Conservation (phyloP, 176 grass and related monocot genomes). For the Zoysia japonica region DNA sequence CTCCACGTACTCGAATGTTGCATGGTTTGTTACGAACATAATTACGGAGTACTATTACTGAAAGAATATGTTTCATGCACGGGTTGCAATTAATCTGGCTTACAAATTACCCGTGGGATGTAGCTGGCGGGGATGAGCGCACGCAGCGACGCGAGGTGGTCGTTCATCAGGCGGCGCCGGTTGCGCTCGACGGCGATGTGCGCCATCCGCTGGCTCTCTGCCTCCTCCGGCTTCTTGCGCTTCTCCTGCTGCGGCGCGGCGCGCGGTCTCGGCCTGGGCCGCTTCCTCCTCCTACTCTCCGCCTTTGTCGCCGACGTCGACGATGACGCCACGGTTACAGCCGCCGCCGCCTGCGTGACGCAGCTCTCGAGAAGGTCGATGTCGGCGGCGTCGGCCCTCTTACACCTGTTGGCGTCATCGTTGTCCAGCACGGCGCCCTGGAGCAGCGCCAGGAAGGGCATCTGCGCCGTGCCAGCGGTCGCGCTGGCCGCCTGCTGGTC, state of each 20-base stretch:
- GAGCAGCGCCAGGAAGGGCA: conserved; percentile 74
- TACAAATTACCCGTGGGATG: conserved; percentile 62
- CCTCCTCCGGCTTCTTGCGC: conserved; percentile 72
- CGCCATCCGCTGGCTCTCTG: conserved; percentile 90
- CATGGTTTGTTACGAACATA: background rate
- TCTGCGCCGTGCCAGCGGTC: conserved; percentile 29
- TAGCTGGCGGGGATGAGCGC: conserved; percentile 76
- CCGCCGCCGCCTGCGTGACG: conserved; percentile 54
- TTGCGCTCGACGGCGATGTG: conserved; percentile 97
- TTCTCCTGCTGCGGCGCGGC: conserved; percentile 34
- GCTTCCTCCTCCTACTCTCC: conserved; percentile 43
- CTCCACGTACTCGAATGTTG: background rate
- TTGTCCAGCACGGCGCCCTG: background rate
- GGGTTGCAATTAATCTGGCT: background rate
- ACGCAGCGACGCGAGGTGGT: conserved; percentile 78
- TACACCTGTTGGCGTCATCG: background rate
- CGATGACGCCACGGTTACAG: background rate
- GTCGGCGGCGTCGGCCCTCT: conserved; percentile 34
- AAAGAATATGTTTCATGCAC: background rate
- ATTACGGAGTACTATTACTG: background rate
- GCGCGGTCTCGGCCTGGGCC: conserved; percentile 41
- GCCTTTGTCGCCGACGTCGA: background rate
- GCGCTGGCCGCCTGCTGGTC: conserved; percentile 48
- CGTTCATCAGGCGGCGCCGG: conserved; percentile 96
- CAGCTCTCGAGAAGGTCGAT: conserved; percentile 83